These are phyloP conservation scores for Athelia psychrophila DNA, from an alignment of 1,284 basidiomycete genomes.

Conservation along the genomic window DNA sequence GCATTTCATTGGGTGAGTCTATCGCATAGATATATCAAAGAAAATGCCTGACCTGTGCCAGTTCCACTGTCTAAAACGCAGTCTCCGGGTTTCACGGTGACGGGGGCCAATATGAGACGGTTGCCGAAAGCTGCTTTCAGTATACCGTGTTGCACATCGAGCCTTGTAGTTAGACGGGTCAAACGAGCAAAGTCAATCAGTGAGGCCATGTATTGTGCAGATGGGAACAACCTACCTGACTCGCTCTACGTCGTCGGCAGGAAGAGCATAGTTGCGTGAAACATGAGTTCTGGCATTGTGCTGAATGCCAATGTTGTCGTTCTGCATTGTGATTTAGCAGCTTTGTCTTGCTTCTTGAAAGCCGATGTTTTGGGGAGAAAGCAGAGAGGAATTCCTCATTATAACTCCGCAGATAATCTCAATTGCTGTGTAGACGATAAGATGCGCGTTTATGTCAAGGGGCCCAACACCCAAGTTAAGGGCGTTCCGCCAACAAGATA, in stretches of 20 bases:
- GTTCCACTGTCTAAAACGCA: constrained; percentile 22
- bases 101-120: constrained; percentile 12
- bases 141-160: constrained; percentile 18
- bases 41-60: constrained; percentile 14
- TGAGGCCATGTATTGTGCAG: not conserved
- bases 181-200: not conserved
- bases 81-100: constrained; percentile 12
- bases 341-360: no score
- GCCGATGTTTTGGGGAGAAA: no score
- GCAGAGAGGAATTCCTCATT: no score
- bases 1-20: not conserved
- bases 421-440: no score
- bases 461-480: no score
- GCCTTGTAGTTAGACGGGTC: no score
- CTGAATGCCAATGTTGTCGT: no score
- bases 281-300: no score
- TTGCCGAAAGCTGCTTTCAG: constrained; percentile 14
- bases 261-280: constrained; percentile 6
- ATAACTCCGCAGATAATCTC: no score
- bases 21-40: not conserved
- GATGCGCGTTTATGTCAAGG: no score
- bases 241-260: constrained; percentile 13
- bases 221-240: constrained; percentile 7
- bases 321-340: no score
- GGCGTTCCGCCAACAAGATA: no score